Evolutionary conservation across 306 rosid genomes (phyloP), one percentile per base, ranked within the genome.

Genomic region (Vigna mungo): DNA sequence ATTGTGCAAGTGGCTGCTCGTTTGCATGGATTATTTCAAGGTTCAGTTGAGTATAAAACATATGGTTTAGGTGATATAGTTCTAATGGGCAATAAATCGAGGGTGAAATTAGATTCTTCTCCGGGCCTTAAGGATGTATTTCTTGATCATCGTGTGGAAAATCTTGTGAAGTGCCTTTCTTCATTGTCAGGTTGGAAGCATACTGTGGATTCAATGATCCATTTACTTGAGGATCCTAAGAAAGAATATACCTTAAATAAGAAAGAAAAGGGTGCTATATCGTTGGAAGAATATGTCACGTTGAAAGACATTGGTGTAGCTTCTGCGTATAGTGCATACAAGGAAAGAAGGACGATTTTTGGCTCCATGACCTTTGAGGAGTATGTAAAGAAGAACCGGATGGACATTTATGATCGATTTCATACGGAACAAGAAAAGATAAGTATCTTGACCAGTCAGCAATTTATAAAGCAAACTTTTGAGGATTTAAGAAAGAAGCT

Each of bases 11-110:
- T 60, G 5, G 66, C 66, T 5, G 20, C 0, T 13, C 1, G 41
- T 20, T 60, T 60, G 20, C 43, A 14, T 7, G 3, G 66, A 2
- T 12, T 77, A 7, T 51, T 67, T 9, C 44, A 48, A 44, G 80
- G 46, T 2, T 58, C 82, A 0, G 53, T 72, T 6, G 65, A 68
- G 46, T 16, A 15, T 64, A 56, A 76, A 14, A 59, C 43, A 0
- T 81, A 77, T 60, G 85, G 85, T 4, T 17, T 81, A 0, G 87
- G 85, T 7, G 87, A 84, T 66, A 81, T 80, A 10, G 80, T 84
- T 1, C 78, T 84, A 0, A 72, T 72, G 9, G 87, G 87, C 1
- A 80, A 84, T 18, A 32, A 4, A 5, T 41, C 78, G 1, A 66
- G 87, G 60, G 72, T 84, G 85, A 80, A 77, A 17, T 1, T 80